Evolutionary conservation across 768 basidiomycete genomes (phyloP).

Genomic region (Leucocoprinus leucothites): DNA sequence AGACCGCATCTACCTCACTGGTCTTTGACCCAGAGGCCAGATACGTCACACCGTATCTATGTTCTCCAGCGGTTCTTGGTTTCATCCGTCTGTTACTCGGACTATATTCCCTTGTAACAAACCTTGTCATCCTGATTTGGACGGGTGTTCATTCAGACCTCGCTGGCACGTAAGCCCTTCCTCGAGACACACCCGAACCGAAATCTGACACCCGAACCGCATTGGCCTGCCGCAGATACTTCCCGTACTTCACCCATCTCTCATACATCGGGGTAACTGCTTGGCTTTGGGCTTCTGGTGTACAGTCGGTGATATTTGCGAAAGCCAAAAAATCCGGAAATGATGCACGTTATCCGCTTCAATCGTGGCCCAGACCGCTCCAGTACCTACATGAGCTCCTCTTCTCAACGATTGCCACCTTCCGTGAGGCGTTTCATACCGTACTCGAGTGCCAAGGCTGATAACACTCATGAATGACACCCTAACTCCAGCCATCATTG

Average conservation of each 20-base stretch:
- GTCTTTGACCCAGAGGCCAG: constrained; percentile 13
- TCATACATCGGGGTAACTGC: constrained; percentile 12
- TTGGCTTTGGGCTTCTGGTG: constrained; percentile 15
- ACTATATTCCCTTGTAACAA: constrained; percentile 6
- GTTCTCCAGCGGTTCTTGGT: constrained; percentile 8
- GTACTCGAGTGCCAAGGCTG: neutral
- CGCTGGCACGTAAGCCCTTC: constrained; percentile 8
- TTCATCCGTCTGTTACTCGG: constrained; percentile 9
- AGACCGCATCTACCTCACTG: too few species aligned
- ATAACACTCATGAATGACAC: too few species aligned
- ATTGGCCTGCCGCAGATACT: constrained; percentile 4
- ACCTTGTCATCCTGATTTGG: constrained; percentile 8
- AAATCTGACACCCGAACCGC: too few species aligned
- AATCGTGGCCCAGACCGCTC: constrained; percentile 13
- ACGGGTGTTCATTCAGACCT: neutral
- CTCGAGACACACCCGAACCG: neutral
- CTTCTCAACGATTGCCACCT: constrained; percentile 15
- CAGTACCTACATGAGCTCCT: constrained; percentile 15
- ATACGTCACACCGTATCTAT: constrained; percentile 13
- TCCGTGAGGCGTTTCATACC: constrained; percentile 10
- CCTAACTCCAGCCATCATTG: constrained; percentile 11
- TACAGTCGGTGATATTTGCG: constrained; percentile 11
- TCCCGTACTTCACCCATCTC: constrained; percentile 16
- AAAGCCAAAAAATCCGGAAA: neutral
- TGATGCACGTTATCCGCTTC: constrained; percentile 10